Evolutionary conservation across 2,329 filamentous ascomycete genomes (phyloP), one percentile per base, ranked within the genome.

Genomic region (Pleomassaria siparia): DNA sequence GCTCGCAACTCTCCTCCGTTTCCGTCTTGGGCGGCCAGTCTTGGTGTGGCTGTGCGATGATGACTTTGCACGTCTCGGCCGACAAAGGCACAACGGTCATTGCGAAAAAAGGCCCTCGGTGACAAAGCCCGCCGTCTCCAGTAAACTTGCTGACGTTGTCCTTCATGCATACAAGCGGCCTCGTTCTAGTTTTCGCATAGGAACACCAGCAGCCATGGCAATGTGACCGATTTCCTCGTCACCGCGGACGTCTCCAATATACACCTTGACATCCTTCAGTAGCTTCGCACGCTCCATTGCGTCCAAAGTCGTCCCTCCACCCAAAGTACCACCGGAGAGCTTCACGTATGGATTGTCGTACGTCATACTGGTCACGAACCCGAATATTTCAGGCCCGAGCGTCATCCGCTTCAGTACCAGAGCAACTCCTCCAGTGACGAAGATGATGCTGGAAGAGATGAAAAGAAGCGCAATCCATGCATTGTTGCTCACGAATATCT

Each of bases 361-460:
- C 0, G 68, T 71, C 63, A 71, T 66, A 42, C 66, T 70, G 1
- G 67, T 40, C 0, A 72, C 68, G 22, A 61, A 70, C 1, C 68
- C 66, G 22, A 71, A 67, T 42, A 71, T 46, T 24, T 71, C 67
- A 0, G 69, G 69, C 0, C 63, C 66, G 2, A 67, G 51, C 1
- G 62, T 67, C 8, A 40, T 50, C 2, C 49, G 37, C 16, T 70
- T 69, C 0, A 71, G 49, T 1, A 67, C 12, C 1, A 67, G 18
- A 0, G 58, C 51, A 1, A 39, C 37, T 0, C 33, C 13, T 0
- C 66, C 67, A 1, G 49, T 61, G 0, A 58, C 6, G 2, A 71
- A 35, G 1, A 65, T 58, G 1, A 58, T 43, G 0, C 5, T 20
- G 0, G 67, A 58, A 0, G 64, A 29, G 0, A 44, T 42, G 3